phyloP scores from a whole-genome alignment of 441 rosid genomes.

The Flueggea neowawraea region DNA sequence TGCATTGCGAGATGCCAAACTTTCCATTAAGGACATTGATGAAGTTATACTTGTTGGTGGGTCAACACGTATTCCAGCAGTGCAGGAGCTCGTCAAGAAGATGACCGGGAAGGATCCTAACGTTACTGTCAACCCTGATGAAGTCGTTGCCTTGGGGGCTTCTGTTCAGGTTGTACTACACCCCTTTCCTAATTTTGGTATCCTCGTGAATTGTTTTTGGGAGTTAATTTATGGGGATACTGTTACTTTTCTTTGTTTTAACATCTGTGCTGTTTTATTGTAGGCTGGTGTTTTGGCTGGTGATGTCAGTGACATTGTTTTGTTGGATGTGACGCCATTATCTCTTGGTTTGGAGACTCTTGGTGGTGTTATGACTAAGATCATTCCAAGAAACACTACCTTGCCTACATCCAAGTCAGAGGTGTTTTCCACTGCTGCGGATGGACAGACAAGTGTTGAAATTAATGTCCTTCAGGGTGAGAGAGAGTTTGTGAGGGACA shows the following conservation, averaged over 20 bases:
- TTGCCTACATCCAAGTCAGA: slow-evolving; percentile 93
- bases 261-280: not conserved
- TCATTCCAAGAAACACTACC: slow-evolving; percentile 87
- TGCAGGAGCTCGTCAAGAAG: slow-evolving; percentile 82
- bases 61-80: slow-evolving; percentile 93
- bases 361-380: slow-evolving; percentile 97
- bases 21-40: slow-evolving; percentile 72
- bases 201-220: too few species aligned
- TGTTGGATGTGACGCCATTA: slow-evolving; percentile 85
- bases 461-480: slow-evolving; percentile 97
- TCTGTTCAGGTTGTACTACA: slow-evolving; percentile 76
- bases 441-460: slow-evolving; percentile 96
- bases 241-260: not conserved
- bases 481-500: slow-evolving; percentile 94
- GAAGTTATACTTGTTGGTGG: slow-evolving; percentile 99
- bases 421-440: slow-evolving; percentile 96
- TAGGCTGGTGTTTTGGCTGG: slow-evolving; percentile 97
- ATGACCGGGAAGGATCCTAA: slow-evolving; percentile 89
- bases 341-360: slow-evolving; percentile 91
- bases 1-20: slow-evolving; percentile 80
- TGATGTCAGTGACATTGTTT: slow-evolving; percentile 91
- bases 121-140: slow-evolving; percentile 92
- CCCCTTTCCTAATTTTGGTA: not conserved
- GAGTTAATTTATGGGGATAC: too few species aligned
- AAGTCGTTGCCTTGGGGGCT: slow-evolving; percentile 95